phyloP scores from a whole-genome alignment of 2,329 filamentous ascomycete species.

The Sphaerulina musiva region DNA sequence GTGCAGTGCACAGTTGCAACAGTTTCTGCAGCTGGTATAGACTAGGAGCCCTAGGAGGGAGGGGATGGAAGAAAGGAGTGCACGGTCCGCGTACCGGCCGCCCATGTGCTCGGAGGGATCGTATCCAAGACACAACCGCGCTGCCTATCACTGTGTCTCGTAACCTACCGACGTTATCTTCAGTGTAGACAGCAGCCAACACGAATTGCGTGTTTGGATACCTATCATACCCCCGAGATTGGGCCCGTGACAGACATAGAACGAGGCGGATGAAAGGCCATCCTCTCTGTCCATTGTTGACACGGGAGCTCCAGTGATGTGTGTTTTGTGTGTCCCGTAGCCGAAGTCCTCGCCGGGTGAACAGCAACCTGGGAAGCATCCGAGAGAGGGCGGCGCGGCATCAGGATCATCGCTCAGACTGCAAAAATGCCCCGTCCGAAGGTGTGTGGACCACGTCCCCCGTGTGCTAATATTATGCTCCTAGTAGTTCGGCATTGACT shows the following conservation, averaged over 20 bases:
- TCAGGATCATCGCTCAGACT: background rate
- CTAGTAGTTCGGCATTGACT: constrained; percentile 1
- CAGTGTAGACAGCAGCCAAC: background rate
- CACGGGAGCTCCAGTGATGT: background rate
- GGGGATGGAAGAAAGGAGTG: background rate
- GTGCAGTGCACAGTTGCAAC: background rate
- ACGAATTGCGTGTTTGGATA: too few species aligned
- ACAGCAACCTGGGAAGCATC: constrained; percentile 2
- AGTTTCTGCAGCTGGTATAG: background rate
- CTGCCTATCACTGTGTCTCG: too few species aligned
- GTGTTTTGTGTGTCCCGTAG: constrained; percentile 5
- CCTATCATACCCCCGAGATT: too few species aligned
- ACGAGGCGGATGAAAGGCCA: background rate
- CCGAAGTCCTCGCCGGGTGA: constrained; percentile 3
- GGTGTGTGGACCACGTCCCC: constrained; percentile 12
- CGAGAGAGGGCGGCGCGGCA: constrained; percentile 5
- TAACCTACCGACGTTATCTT: background rate
- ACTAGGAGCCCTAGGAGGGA: too few species aligned
- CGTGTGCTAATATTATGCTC: background rate
- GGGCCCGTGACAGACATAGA: background rate
- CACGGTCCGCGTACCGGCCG: background rate
- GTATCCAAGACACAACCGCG: too few species aligned
- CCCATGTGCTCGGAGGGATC: too few species aligned
- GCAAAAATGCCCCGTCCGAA: constrained; percentile 19
- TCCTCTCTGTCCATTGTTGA: background rate